Evolutionary conservation across 345 rosid species (phyloP), one percentile per base, ranked within the genome.

Genomic region (Isatis tinctoria): DNA sequence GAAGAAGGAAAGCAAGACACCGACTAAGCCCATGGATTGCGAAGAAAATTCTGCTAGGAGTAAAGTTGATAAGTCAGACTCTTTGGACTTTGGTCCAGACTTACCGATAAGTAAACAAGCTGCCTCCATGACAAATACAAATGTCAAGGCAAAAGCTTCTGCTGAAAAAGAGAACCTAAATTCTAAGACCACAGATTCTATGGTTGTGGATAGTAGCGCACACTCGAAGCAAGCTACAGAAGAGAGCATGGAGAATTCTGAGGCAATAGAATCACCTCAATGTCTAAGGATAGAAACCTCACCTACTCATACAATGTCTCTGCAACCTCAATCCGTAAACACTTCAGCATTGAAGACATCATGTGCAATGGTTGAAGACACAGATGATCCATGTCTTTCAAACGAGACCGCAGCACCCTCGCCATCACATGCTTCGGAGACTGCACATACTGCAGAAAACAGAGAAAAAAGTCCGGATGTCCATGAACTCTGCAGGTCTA

Each of bases 1-100:
- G 7, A 79, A 81, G 47, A 78, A 83, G 75, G 85, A 75, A 78
- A 79, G 70, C 64, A 72, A 83, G 60, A 64, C 74, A 64, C 35
- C 60, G 26, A 56, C 52, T 67, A 86, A 79, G 69, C 67, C 56
- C 60, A 51, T 24, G 36, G 83, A 75, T 43, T 62, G 36, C n/a
- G 60, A 84, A 78, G 78, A 66, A 54, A 67, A 0, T 71, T 41
- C 74, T 68, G 74, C 83, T 60, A 75, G 18, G 51, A 61, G 52
- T 33, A 77, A 61, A 47, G 10, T 1, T 65, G 77, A 66, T 51
- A 66, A 66, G 68, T 52, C 73, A 58, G 73, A 59, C 5, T 26
- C 69, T 72, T 60, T 77, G 58, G 73, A 72, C 64, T 72, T 77
- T 65, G 73, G 44, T 66, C 8, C 24, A 66, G 69, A 72, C 52